phyloP scores from a whole-genome alignment of 2,329 filamentous ascomycete species.

The Colletotrichum kahawae region DNA sequence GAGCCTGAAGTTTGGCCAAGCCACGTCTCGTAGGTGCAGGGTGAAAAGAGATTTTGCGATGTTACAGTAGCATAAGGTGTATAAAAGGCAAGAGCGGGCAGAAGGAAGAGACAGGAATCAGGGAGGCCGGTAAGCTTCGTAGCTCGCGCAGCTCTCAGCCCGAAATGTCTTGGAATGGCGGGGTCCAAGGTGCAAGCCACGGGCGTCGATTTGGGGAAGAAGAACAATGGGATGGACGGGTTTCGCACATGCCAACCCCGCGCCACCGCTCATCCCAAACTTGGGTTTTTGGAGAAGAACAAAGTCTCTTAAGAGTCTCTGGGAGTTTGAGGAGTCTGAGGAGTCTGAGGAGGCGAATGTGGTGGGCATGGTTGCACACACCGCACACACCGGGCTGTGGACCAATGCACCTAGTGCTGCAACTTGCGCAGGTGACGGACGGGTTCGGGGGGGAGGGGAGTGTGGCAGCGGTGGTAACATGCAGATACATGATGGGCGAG shows the following conservation, averaged over 20 bases:
- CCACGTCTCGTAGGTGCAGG: neutral
- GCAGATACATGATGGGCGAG: neutral
- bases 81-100: neutral
- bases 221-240: neutral
- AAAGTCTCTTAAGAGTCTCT: slow-evolving; percentile 1
- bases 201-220: slow-evolving; percentile 11
- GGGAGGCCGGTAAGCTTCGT: slow-evolving; percentile 1
- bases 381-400: neutral
- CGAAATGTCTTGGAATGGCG: neutral
- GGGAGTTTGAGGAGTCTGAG: neutral
- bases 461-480: neutral
- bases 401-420: slow-evolving; percentile 17
- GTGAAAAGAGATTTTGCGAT: neutral
- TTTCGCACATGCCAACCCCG: slow-evolving; percentile 8
- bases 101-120: neutral
- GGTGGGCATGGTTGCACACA: neutral
- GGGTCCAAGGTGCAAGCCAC: slow-evolving; percentile 3
- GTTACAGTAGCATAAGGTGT: neutral
- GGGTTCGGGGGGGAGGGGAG: neutral
- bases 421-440: slow-evolving; percentile 1
- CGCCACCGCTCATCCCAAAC: neutral
- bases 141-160: slow-evolving; percentile 1
- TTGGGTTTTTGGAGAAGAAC: neutral
- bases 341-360: neutral
- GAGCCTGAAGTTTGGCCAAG: neutral